Base-by-base conservation (phyloP, 352 stramenopile genomes). In the Peronospora belbahrii region DNA sequence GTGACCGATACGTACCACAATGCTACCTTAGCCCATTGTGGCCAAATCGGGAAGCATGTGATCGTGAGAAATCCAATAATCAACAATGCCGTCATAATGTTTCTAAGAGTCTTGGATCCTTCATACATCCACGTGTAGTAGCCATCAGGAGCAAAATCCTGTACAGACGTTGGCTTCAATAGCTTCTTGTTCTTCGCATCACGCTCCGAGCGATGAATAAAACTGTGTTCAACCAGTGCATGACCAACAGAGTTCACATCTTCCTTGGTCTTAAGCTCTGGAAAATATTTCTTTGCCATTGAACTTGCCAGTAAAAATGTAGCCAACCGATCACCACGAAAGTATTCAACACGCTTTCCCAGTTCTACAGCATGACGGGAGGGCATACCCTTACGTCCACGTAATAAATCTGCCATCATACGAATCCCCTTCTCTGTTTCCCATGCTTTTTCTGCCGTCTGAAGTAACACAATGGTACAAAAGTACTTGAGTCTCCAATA, bases 71-170 rank as follows among this genome's bases (percentile, higher is more conserved):
- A 98, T 37, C 92, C 92, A 38, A 98, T 82, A 67, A 99, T 98
- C 49, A 99, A 74, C 48, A 95, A 61, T 39, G 84, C 92, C 43
- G 96, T 98, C 72, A 98, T 88, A 13, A 99, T 72, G 74, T 99
- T 97, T 59, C 92, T 93, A 53, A 97, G 74, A 40, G 95, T 98
- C 79, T 98, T 98, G 30, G 96, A 89, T 20, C 96, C 96, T 44
- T 98, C 88, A 70, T 98, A 99, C 69, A 99, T 97, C 96, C 96
- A 99, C 36, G 95, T 98, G 73, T 98, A 99, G 70, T 97, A 98
- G 13, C 94, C 95, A 9, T 96, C 89, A 30, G 95, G 85, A 9
- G 94, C 71, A 60, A 98, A 98, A 47, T 97, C 88, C 42, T 95
- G 88, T 53, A 85, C 86, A 13, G 66, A 52, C 10, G 68, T 76